phyloP scores from a whole-genome alignment of 2,329 filamentous ascomycete genomes.

The Truncatella angustata region DNA sequence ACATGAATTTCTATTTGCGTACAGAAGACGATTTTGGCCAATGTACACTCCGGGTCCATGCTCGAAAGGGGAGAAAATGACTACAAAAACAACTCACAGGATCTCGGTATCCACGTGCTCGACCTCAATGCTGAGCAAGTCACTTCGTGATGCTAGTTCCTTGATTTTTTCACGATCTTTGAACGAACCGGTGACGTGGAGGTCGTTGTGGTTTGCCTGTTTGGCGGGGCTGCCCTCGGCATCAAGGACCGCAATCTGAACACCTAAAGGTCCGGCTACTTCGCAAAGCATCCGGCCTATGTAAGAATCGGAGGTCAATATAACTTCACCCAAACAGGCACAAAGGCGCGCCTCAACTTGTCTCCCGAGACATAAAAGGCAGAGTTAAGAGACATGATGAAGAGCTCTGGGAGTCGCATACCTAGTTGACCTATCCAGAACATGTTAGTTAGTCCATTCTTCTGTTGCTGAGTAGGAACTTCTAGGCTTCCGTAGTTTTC shows the following conservation, averaged over 20 bases:
- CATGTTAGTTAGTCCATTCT: too few relatives aligned
- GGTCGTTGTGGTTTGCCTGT: slow-evolving; percentile 73
- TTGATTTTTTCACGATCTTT: slow-evolving; percentile 77
- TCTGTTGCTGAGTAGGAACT: too few relatives aligned
- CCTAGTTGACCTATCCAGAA: too few relatives aligned
- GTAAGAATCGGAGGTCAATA: too few relatives aligned
- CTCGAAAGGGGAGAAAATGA: too few relatives aligned
- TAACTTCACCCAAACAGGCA: slow-evolving; percentile 57
- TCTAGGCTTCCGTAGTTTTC: too few relatives aligned
- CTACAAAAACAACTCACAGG: too few relatives aligned
- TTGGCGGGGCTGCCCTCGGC: slow-evolving; percentile 75
- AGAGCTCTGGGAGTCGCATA: neutral
- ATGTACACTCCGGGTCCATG: too few relatives aligned
- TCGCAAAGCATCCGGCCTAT: slow-evolving; percentile 94
- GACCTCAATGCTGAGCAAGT: slow-evolving; percentile 89
- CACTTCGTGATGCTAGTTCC: slow-evolving; percentile 71
- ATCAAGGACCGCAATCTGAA: slow-evolving; percentile 78
- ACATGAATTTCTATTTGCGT: too few relatives aligned
- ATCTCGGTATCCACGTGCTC: slow-evolving; percentile 93
- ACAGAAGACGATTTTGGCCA: too few relatives aligned
- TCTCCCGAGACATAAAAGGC: neutral
- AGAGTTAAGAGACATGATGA: neutral
- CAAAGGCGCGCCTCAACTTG: neutral
- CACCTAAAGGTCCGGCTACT: slow-evolving; percentile 71
- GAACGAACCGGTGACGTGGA: slow-evolving; percentile 84